Conservation (phyloP, 345 rosid species). For the Corchorus olitorius region DNA sequence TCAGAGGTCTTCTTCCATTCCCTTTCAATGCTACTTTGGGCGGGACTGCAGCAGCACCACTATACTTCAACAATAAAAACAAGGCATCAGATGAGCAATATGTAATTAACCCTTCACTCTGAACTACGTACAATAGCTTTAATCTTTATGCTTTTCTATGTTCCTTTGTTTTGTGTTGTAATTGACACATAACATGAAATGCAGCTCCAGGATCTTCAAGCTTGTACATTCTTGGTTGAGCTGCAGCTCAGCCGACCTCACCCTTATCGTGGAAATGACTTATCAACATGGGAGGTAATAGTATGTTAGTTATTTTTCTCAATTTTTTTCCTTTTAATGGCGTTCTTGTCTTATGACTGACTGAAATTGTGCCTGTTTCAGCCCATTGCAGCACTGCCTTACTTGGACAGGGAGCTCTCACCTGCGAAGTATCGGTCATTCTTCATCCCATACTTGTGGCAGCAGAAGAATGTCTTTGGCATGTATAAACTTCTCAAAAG, state of each 20-base stretch:
- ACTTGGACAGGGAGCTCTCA: slow-evolving; percentile 89
- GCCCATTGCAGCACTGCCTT: slow-evolving; percentile 80
- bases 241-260: slow-evolving; percentile 82
- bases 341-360: background rate
- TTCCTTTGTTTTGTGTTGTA: background rate
- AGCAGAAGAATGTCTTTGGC: slow-evolving; percentile 84
- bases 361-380: slow-evolving; percentile 27
- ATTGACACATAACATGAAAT: slow-evolving; percentile 12
- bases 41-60: slow-evolving; percentile 89
- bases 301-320: background rate
- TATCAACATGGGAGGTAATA: slow-evolving; percentile 91
- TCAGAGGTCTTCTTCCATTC: slow-evolving; percentile 90
- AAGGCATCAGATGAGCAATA: slow-evolving; percentile 82
- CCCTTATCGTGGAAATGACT: slow-evolving; percentile 74
- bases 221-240: slow-evolving; percentile 86
- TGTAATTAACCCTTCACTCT: slow-evolving; percentile 40
- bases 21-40: slow-evolving; percentile 85
- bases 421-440: slow-evolving; percentile 83
- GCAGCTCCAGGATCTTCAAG: slow-evolving; percentile 70
- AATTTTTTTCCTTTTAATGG: background rate
- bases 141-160: background rate
- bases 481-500: slow-evolving; percentile 70
- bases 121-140: background rate
- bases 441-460: slow-evolving; percentile 89
- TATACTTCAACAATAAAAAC: slow-evolving; percentile 89